Conservation (phyloP, 176 grass and related monocot genomes). For the Lolium multiflorum region DNA sequence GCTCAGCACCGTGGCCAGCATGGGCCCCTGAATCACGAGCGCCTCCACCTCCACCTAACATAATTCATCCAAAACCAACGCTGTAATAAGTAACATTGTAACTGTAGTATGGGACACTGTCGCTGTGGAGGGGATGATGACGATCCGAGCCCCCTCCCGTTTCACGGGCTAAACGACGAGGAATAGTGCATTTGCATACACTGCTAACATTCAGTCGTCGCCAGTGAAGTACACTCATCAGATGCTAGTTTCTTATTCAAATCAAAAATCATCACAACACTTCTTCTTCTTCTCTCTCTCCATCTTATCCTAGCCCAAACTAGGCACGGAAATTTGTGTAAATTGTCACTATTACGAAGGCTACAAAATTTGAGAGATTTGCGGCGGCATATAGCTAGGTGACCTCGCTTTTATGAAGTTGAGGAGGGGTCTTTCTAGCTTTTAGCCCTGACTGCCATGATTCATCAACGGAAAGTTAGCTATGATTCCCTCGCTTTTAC, state of each 20-base stretch:
- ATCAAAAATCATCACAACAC: neutral
- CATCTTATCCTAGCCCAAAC: neutral
- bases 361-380: neutral
- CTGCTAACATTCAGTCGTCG: slow-evolving; percentile 30
- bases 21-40: slow-evolving; percentile 77
- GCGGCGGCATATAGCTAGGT: slow-evolving; percentile 24
- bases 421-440: slow-evolving; percentile 36
- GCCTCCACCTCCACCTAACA: slow-evolving; percentile 83
- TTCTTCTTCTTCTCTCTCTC: neutral
- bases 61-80: slow-evolving; percentile 20
- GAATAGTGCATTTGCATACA: neutral
- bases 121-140: slow-evolving; percentile 7
- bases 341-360: neutral
- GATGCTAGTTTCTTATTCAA: neutral
- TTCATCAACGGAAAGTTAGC: slow-evolving; percentile 52
- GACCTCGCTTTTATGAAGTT: slow-evolving; percentile 35
- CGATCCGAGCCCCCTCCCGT: neutral
- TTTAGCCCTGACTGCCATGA: slow-evolving; percentile 53
- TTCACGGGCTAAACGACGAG: slow-evolving; percentile 43
- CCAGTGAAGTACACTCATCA: slow-evolving; percentile 26
- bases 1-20: slow-evolving; percentile 69
- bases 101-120: slow-evolving; percentile 16
- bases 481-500: slow-evolving; percentile 28
- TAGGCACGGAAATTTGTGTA: neutral
- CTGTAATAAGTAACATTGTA: slow-evolving; percentile 3